Conservation (phyloP, 768 basidiomycete genomes). For the Wakefieldia striispora region DNA sequence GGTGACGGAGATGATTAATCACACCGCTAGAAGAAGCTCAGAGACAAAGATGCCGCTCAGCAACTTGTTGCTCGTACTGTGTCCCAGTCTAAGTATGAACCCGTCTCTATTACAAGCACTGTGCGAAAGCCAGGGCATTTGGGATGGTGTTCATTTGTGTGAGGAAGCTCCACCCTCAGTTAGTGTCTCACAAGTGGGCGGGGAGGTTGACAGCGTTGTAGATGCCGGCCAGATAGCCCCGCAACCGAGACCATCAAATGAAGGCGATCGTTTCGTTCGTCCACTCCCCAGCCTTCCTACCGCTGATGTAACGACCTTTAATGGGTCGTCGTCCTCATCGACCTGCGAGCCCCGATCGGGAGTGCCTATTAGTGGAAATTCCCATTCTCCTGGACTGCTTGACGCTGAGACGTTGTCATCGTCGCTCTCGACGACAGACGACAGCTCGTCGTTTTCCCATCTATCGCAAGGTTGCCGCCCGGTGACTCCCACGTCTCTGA, state of each 20-base stretch:
- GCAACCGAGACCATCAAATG: constrained; percentile 2
- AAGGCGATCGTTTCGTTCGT: constrained; percentile 18
- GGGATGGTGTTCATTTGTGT: constrained; percentile 39
- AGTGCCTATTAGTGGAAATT: background rate
- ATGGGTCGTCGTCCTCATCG: constrained; percentile 4
- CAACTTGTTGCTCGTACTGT: constrained; percentile 85
- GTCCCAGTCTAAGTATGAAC: constrained; percentile 80
- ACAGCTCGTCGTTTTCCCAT: constrained; percentile 34
- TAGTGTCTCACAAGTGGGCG: background rate
- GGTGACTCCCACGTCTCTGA: constrained; percentile 34
- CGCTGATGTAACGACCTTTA: background rate
- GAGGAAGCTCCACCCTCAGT: background rate
- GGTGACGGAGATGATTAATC: constrained; percentile 74
- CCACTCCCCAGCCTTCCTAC: constrained; percentile 29
- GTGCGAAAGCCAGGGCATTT: constrained; percentile 69
- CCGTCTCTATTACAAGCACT: constrained; percentile 69
- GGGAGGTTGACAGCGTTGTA: background rate
- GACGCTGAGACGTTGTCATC: constrained; percentile 24
- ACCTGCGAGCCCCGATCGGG: constrained; percentile 2
- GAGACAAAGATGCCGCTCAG: constrained; percentile 92
- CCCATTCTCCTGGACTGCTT: constrained; percentile 1
- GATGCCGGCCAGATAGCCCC: background rate
- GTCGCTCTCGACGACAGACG: constrained; percentile 28
- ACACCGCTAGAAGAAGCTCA: constrained; percentile 62
- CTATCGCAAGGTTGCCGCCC: constrained; percentile 30